Evolutionary conservation across 108 stramenopile genomes (phyloP).

Genomic region (Mayamaea pseudoterrestris): DNA sequence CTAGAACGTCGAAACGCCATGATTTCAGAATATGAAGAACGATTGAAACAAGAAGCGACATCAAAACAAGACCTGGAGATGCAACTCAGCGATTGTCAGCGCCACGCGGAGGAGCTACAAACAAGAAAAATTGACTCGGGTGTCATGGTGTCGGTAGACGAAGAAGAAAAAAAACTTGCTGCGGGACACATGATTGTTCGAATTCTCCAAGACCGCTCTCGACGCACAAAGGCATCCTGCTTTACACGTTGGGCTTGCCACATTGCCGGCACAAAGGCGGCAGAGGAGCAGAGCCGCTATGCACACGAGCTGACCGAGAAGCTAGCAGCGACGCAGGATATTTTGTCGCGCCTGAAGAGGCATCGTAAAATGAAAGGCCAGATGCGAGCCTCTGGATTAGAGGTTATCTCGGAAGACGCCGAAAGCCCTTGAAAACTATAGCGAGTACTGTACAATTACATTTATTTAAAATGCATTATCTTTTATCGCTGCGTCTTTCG

Average conservation of each 20-base stretch:
- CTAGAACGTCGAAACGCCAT: neutral
- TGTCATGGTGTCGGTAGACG: no score
- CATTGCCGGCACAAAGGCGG: neutral
- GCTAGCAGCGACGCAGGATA: constrained; percentile 12
- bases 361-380: constrained; percentile 8
- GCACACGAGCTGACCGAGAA: constrained; percentile 8
- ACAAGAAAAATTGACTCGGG: no score
- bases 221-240: neutral
- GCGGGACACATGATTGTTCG: neutral
- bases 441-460: neutral
- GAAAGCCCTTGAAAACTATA: neutral
- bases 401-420: neutral
- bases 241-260: neutral
- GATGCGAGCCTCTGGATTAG: neutral
- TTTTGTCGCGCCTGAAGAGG: constrained; percentile 7
- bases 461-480: constrained; percentile 1
- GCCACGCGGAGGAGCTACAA: no score
- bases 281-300: constrained; percentile 1
- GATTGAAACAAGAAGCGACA: neutral
- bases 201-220: neutral
- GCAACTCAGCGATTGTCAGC: no score
- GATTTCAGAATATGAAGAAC: constrained; percentile 1
- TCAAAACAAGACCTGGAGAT: constrained; percentile 1
- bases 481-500: constrained; percentile 12
- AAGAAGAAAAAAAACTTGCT: neutral